A percentile compares a stretch with the other conserved stretches of the same genome.
These are phyloP conservation scores for Rhodotorula graminis DNA, from an alignment of 768 basidiomycete genomes.

Conservation along the genomic window DNA sequence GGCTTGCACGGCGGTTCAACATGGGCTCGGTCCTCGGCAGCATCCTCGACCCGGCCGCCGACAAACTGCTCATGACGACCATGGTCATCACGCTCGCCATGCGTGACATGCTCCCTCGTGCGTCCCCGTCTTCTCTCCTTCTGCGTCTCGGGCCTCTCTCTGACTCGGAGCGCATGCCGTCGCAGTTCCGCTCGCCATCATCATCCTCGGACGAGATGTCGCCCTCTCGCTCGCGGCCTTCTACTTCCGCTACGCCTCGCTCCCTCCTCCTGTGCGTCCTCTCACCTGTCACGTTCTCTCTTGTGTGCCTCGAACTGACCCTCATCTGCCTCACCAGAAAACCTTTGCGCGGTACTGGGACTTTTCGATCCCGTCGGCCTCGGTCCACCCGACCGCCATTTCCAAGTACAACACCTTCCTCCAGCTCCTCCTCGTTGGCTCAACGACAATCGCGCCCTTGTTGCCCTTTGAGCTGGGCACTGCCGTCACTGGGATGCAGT, in stretches of 20 bases:
- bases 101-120: slow-evolving; percentile 77
- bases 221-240: slow-evolving; percentile 81
- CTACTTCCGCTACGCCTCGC: slow-evolving; percentile 83
- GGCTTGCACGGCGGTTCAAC: slow-evolving; percentile 74
- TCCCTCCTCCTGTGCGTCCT: slow-evolving; percentile 71
- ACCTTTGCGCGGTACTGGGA: slow-evolving; percentile 92
- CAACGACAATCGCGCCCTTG: slow-evolving; percentile 77
- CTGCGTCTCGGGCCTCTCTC: background rate
- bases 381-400: slow-evolving; percentile 86
- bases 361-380: slow-evolving; percentile 88
- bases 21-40: slow-evolving; percentile 90
- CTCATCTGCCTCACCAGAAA: slow-evolving; percentile 57
- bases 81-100: slow-evolving; percentile 77
- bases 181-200: slow-evolving; percentile 72
- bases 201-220: slow-evolving; percentile 86
- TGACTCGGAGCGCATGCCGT: too few relatives aligned
- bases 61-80: slow-evolving; percentile 93
- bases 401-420: slow-evolving; percentile 95
- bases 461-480: slow-evolving; percentile 58
- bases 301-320: slow-evolving; percentile 1
- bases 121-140: slow-evolving; percentile 41
- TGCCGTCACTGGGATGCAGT: slow-evolving; percentile 70
- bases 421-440: slow-evolving; percentile 85
- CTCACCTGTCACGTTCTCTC: background rate
- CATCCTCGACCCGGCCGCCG: slow-evolving; percentile 93